These are phyloP conservation scores for Corylus avellana DNA, from an alignment of 306 rosid species.

Conservation along the genomic window DNA sequence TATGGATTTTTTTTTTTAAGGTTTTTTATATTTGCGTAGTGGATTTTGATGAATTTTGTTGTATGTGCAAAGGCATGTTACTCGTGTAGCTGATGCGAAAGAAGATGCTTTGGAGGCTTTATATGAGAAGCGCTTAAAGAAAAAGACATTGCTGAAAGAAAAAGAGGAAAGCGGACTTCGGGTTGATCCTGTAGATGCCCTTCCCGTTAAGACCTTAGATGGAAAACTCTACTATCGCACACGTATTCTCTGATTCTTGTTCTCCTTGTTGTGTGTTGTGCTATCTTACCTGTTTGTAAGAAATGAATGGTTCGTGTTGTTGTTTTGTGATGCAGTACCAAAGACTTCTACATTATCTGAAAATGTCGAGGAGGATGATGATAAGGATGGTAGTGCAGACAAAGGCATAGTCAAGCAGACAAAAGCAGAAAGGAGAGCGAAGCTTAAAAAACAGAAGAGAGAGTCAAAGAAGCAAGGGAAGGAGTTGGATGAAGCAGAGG, in stretches of 20 bases:
- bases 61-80: constrained; percentile 65
- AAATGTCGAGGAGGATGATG: constrained; percentile 44
- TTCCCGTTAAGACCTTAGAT: constrained; percentile 82
- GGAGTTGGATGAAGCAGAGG: constrained; percentile 47
- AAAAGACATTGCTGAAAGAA: constrained; percentile 56
- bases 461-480: constrained; percentile 78
- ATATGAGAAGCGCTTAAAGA: constrained; percentile 73
- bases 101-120: constrained; percentile 87
- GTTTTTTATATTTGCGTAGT: not conserved
- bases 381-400: constrained; percentile 36
- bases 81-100: constrained; percentile 85
- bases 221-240: constrained; percentile 70
- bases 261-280: not conserved
- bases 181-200: constrained; percentile 86
- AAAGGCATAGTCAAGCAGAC: constrained; percentile 60
- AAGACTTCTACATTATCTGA: constrained; percentile 39
- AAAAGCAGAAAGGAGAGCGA: constrained; percentile 84
- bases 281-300: not conserved
- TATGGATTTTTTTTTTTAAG: too few relatives aligned
- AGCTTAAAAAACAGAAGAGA: constrained; percentile 69
- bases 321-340: constrained; percentile 38
- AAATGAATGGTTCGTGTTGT: constrained; percentile 2
- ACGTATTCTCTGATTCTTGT: constrained; percentile 31
- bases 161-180: constrained; percentile 54
- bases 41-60: constrained; percentile 3